Conservation (phyloP, 1,284 basidiomycete species). For the Fomitiporia mediterranea region DNA sequence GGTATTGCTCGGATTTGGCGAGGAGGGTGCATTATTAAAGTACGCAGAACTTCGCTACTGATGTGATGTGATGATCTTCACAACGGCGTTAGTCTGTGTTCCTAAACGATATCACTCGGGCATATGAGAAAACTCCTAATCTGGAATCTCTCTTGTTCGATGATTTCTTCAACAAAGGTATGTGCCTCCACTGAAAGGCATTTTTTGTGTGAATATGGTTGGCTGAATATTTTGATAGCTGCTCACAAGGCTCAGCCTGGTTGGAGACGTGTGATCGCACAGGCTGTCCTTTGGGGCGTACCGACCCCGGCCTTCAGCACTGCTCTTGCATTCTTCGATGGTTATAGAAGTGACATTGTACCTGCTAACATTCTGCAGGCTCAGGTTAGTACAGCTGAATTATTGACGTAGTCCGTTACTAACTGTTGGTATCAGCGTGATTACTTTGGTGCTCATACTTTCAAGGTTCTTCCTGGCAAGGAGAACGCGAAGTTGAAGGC, state of each 20-base stretch:
- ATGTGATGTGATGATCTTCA: not conserved
- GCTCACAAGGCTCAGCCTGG: conserved; percentile 95
- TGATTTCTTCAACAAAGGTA: conserved; percentile 96
- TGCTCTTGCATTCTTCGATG: conserved; percentile 98
- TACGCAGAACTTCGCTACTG: conserved; percentile 21
- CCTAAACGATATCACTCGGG: conserved; percentile 88
- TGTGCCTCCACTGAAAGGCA: not conserved
- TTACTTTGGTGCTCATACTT: conserved; percentile 93
- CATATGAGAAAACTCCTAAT: conserved; percentile 83
- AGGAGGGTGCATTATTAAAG: conserved; percentile 99
- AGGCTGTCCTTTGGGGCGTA: conserved; percentile 97
- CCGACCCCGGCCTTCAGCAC: conserved; percentile 95
- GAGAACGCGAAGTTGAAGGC: conserved; percentile 79
- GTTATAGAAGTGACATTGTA: conserved; percentile 88
- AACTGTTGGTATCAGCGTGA: conserved; percentile 62
- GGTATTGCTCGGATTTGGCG: conserved; percentile 99
- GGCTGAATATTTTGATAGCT: conserved; percentile 39
- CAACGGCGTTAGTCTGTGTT: conserved; percentile 67
- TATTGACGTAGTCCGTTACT: not conserved
- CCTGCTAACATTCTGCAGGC: conserved; percentile 95
- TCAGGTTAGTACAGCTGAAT: conserved; percentile 49
- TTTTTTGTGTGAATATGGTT: not conserved
- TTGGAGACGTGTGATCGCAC: conserved; percentile 96
- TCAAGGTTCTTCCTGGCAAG: conserved; percentile 86
- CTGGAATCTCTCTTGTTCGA: conserved; percentile 95